Evolutionary conservation across 2,329 filamentous ascomycete species (phyloP).

Genomic region (Talaromyces sp.): DNA sequence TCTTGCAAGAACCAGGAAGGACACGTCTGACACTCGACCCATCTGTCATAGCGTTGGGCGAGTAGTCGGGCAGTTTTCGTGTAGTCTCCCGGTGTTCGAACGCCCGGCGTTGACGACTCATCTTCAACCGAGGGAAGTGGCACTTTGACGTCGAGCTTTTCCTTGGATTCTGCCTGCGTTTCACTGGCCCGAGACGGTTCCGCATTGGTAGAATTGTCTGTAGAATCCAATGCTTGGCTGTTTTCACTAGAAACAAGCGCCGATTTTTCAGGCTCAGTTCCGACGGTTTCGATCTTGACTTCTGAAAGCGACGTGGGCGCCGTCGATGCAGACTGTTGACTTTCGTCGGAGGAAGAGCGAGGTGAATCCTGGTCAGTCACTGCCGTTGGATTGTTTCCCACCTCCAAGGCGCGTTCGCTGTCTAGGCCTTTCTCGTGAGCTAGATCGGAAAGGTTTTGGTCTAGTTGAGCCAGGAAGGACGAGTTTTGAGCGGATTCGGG

Average conservation of each 20-base stretch:
- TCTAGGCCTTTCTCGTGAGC: not conserved
- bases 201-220: constrained; percentile 11
- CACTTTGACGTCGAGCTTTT: constrained; percentile 20
- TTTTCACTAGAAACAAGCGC: constrained; percentile 8
- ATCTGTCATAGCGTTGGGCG: constrained; percentile 68
- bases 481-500: constrained; percentile 14
- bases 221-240: not conserved
- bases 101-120: constrained; percentile 20
- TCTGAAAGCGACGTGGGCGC: constrained; percentile 33
- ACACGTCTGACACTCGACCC: constrained; percentile 88
- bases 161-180: constrained; percentile 15
- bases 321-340: constrained; percentile 25
- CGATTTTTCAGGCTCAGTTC: not conserved
- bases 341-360: constrained; percentile 25
- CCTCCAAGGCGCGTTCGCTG: not conserved
- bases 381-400: constrained; percentile 10
- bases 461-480: not conserved
- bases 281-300: constrained; percentile 17
- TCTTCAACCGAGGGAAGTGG: constrained; percentile 36
- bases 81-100: constrained; percentile 70
- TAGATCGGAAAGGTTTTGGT: not conserved
- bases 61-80: constrained; percentile 73
- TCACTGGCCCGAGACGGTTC: not conserved
- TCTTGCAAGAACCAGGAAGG: constrained; percentile 76
- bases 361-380: constrained; percentile 22